Evolutionary conservation across 2,329 filamentous ascomycete species (phyloP).

Genomic region (Paradendryphiella salina): DNA sequence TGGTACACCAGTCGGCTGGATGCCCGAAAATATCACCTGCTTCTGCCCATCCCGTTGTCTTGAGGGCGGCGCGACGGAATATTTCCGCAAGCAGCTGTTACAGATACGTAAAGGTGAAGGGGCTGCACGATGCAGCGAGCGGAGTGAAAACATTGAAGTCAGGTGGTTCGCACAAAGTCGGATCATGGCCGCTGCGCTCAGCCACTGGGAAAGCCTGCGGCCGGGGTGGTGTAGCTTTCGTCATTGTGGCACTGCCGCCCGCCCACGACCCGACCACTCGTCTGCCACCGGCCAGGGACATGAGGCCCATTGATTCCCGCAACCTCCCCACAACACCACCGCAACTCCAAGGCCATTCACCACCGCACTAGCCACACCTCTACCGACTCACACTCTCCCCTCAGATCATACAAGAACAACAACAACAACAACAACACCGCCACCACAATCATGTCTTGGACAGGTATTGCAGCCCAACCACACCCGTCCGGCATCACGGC

Average conservation of each 20-base stretch:
- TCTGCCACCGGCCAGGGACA: conserved; percentile 18
- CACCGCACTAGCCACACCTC: not conserved
- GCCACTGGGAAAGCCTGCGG: conserved; percentile 18
- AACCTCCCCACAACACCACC: conserved; percentile 4
- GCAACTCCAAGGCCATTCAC: conserved; percentile 2
- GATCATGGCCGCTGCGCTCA: conserved; percentile 11
- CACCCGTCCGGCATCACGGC: conserved; percentile 8
- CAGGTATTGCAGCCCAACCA: conserved; percentile 55
- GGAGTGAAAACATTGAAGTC: conserved; percentile 30
- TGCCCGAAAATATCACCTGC: conserved; percentile 79
- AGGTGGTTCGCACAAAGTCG: conserved; percentile 4
- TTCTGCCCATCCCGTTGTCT: conserved; percentile 4
- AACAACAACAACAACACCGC: conserved; percentile 6
- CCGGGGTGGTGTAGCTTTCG: conserved; percentile 25
- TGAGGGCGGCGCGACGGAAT: conserved; percentile 3
- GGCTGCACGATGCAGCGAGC: conserved; percentile 24
- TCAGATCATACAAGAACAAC: not conserved
- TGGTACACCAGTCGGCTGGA: conserved; percentile 92
- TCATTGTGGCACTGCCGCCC: conserved; percentile 36
- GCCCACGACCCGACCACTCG: conserved; percentile 10
- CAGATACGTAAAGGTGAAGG: conserved; percentile 11
- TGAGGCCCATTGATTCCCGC: conserved; percentile 10
- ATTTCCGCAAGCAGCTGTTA: conserved; percentile 14
- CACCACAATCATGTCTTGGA: conserved; percentile 53
- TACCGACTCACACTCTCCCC: not conserved